A percentile compares a stretch with the other conserved stretches of the same genome.
phyloP scores from a whole-genome alignment of 768 basidiomycete genomes.

The Phaeotremella fagi region DNA sequence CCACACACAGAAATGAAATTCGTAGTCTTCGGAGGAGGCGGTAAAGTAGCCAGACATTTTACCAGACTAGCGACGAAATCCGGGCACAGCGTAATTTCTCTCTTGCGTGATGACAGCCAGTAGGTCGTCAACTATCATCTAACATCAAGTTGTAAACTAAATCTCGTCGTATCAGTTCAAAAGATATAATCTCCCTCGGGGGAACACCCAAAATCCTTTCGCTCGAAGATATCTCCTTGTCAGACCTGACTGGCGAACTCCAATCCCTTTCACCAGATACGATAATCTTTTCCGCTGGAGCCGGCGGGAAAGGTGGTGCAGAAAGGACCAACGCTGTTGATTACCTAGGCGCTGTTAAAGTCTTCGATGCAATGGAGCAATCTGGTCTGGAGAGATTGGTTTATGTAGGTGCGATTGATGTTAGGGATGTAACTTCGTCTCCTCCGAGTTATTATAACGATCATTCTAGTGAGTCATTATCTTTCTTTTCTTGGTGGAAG shows the following conservation, averaged over 20 bases:
- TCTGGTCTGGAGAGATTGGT: slow-evolving; percentile 57
- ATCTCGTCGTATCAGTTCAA: not conserved
- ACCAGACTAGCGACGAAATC: slow-evolving; percentile 53
- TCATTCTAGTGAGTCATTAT: slow-evolving; percentile 19
- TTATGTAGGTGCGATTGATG: slow-evolving; percentile 60
- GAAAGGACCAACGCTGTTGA: slow-evolving; percentile 56
- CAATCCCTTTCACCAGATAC: slow-evolving; percentile 37
- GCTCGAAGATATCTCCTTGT: slow-evolving; percentile 55
- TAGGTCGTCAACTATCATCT: slow-evolving; percentile 12
- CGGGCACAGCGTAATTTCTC: slow-evolving; percentile 55
- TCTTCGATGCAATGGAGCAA: slow-evolving; percentile 63
- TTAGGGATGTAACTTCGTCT: slow-evolving; percentile 51
- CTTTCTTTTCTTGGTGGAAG: not conserved
- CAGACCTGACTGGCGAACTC: slow-evolving; percentile 55
- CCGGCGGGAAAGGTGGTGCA: slow-evolving; percentile 58
- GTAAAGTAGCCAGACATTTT: slow-evolving; percentile 53
- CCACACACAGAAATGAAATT: too few relatives aligned
- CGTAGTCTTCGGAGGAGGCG: slow-evolving; percentile 44
- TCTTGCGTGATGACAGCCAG: slow-evolving; percentile 57
- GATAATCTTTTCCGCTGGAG: slow-evolving; percentile 53
- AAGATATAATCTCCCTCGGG: slow-evolving; percentile 24
- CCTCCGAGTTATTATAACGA: slow-evolving; percentile 36
- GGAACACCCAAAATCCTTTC: slow-evolving; percentile 56
- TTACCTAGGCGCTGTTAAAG: slow-evolving; percentile 63
- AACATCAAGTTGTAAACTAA: not conserved